A percentile compares a stretch with the other conserved stretches of the same genome.
These are phyloP conservation scores for Cyclaneusma minus DNA, from an alignment of 2,329 filamentous ascomycete species.

Conservation along the genomic window DNA sequence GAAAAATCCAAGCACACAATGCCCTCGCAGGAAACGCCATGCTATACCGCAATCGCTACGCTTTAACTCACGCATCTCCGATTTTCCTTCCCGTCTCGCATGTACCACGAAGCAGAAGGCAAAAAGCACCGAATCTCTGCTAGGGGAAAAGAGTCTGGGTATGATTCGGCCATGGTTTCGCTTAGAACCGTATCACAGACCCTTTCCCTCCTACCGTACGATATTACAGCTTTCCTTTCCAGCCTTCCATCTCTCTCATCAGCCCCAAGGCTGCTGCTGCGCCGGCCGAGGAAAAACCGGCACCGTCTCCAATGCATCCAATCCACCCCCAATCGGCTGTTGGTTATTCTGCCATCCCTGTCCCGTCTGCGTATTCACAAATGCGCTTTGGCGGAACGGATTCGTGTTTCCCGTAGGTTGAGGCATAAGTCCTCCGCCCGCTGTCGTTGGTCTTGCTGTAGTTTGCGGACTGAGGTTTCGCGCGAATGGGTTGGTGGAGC, in stretches of 20 bases:
- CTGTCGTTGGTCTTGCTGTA: slow-evolving; percentile 12
- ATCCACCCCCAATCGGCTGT: slow-evolving; percentile 63
- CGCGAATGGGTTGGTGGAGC: slow-evolving; percentile 60
- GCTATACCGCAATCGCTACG: too few species aligned
- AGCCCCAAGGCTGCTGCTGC: slow-evolving; percentile 45
- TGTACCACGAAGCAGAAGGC: too few species aligned
- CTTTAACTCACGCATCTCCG: too few species aligned
- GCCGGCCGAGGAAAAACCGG: slow-evolving; percentile 75
- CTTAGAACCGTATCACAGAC: slow-evolving; percentile 2
- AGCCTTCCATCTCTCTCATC: slow-evolving; percentile 6
- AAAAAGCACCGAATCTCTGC: too few species aligned
- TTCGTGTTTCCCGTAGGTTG: slow-evolving; percentile 84
- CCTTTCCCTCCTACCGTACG: slow-evolving; percentile 1
- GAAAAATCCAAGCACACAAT: too few species aligned
- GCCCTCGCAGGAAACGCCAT: too few species aligned
- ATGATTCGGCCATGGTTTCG: not conserved
- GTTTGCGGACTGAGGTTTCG: slow-evolving; percentile 24
- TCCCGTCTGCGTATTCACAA: slow-evolving; percentile 79
- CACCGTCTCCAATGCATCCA: slow-evolving; percentile 66
- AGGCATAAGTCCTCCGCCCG: slow-evolving; percentile 38
- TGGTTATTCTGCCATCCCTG: slow-evolving; percentile 75
- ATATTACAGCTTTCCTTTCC: slow-evolving; percentile 1
- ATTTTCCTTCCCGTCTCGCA: too few species aligned
- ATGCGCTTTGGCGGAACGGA: slow-evolving; percentile 81
- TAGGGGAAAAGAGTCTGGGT: too few species aligned